These are phyloP conservation scores for Clathrospora elynae DNA, from an alignment of 2,329 filamentous ascomycete species.

Conservation along the genomic window DNA sequence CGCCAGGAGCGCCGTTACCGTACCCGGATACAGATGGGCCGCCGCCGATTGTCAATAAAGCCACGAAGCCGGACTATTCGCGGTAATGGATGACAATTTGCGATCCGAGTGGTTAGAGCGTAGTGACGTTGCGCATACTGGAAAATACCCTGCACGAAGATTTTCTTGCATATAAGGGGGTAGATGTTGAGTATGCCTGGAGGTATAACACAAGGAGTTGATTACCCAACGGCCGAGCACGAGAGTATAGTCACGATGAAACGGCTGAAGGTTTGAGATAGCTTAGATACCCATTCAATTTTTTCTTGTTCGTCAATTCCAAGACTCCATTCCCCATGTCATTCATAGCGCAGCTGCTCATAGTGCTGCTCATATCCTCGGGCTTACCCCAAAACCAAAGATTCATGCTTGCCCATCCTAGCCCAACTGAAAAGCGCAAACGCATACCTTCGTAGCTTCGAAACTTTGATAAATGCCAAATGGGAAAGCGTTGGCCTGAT, in stretches of 20 bases:
- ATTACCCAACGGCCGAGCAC: no score
- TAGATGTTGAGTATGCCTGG: no score
- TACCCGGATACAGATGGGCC: slow-evolving; percentile 82
- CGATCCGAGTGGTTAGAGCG: background rate
- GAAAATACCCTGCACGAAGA: background rate
- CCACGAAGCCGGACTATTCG: slow-evolving; percentile 74
- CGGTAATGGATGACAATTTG: slow-evolving; percentile 18
- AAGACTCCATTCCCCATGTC: background rate
- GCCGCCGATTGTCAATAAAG: slow-evolving; percentile 83
- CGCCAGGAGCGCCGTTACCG: slow-evolving; percentile 59
- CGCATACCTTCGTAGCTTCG: no score
- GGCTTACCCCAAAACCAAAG: no score
- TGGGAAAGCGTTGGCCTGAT: background rate
- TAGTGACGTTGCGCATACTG: background rate
- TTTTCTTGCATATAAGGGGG: slow-evolving; percentile 6
- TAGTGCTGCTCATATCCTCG: no score
- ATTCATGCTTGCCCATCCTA: no score
- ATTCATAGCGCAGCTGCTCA: background rate
- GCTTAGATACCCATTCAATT: slow-evolving; percentile 24
- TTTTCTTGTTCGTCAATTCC: slow-evolving; percentile 9
- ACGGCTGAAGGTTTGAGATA: slow-evolving; percentile 8
- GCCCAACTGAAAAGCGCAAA: no score
- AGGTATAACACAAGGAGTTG: no score
- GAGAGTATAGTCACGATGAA: background rate
- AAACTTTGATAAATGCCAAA: background rate